Conservation (phyloP, 2,329 filamentous ascomycete species). For the Thielaviopsis musarum region DNA sequence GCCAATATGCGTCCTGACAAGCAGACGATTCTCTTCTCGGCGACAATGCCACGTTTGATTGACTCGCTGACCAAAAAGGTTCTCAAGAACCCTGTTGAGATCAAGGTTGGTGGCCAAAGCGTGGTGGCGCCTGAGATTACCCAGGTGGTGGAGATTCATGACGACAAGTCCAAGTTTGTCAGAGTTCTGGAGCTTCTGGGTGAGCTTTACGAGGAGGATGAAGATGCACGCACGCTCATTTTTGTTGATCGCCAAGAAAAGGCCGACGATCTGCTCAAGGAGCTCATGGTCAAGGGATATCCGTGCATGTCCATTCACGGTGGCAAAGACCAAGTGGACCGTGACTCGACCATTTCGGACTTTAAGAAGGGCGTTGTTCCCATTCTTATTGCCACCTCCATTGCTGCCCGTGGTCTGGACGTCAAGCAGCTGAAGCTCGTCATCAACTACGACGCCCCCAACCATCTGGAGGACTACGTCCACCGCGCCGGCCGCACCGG, state of each 20-base stretch:
- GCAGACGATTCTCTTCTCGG: slow-evolving; percentile 90
- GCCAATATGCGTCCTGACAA: slow-evolving; percentile 79
- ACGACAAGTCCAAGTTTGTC: slow-evolving; percentile 68
- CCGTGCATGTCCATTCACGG: slow-evolving; percentile 89
- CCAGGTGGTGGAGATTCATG: slow-evolving; percentile 76
- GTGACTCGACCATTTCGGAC: slow-evolving; percentile 79
- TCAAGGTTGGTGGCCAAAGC: slow-evolving; percentile 76
- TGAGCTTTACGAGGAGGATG: slow-evolving; percentile 69
- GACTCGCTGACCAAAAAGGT: slow-evolving; percentile 81
- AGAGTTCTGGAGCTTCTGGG: slow-evolving; percentile 76
- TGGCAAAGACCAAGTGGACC: slow-evolving; percentile 83
- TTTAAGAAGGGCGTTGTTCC: slow-evolving; percentile 86
- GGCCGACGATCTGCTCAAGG: slow-evolving; percentile 61
- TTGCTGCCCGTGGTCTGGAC: slow-evolving; percentile 86
- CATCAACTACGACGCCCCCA: slow-evolving; percentile 87
- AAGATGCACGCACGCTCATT: slow-evolving; percentile 76
- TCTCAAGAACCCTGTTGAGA: slow-evolving; percentile 70
- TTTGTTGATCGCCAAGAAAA: slow-evolving; percentile 90
- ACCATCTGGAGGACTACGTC: slow-evolving; percentile 92
- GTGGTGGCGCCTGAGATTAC: slow-evolving; percentile 85
- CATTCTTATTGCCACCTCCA: slow-evolving; percentile 84
- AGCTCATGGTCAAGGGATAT: slow-evolving; percentile 69
- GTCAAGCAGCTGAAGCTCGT: slow-evolving; percentile 93
- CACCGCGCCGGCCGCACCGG: slow-evolving; percentile 88
- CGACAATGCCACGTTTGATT: slow-evolving; percentile 89